Percentiles rank a stretch among this genome's conserved stretches.
Evolutionary conservation across 257 asterid genomes (phyloP).

Genomic region (Salvia miltiorrhiza): DNA sequence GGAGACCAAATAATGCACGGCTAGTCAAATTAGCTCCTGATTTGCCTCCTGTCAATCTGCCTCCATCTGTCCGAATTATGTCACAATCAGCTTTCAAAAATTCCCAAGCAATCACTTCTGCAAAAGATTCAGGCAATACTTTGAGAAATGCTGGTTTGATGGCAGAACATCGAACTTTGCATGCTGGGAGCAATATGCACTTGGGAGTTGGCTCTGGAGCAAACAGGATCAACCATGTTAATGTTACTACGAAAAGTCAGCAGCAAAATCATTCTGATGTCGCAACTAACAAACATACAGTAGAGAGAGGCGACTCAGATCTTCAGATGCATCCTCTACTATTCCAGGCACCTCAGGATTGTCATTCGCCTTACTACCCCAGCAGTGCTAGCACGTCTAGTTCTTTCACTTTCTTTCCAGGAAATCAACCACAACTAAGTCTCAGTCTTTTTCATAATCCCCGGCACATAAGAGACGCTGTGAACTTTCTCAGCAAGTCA

Average conservation of each 20-base stretch:
- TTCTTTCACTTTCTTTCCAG: conserved; percentile 54
- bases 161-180: conserved; percentile 26
- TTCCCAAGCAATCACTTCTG: conserved; percentile 41
- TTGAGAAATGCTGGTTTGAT: conserved; percentile 22
- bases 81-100: conserved; percentile 81
- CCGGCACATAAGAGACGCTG: conserved; percentile 59
- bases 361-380: conserved; percentile 51
- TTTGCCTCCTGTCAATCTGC: conserved; percentile 95
- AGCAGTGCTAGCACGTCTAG: conserved; percentile 35
- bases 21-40: conserved; percentile 88
- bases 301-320: conserved; percentile 54
- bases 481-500: conserved; percentile 58
- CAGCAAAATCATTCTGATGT: conserved; percentile 34
- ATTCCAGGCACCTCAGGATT: conserved; percentile 68
- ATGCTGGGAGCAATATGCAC: conserved; percentile 25
- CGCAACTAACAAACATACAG: conserved; percentile 26
- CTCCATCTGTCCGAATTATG: conserved; percentile 91
- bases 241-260: conserved; percentile 31
- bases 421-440: conserved; percentile 68
- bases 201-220: conserved; percentile 29
- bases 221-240: conserved; percentile 19
- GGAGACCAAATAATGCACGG: conserved; percentile 54
- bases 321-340: conserved; percentile 96
- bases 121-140: conserved; percentile 27
- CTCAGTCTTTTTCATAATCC: conserved; percentile 76